Evolutionary conservation across 805 yeast species (phyloP).

Genomic region (Pichia sporocuriosa): DNA sequence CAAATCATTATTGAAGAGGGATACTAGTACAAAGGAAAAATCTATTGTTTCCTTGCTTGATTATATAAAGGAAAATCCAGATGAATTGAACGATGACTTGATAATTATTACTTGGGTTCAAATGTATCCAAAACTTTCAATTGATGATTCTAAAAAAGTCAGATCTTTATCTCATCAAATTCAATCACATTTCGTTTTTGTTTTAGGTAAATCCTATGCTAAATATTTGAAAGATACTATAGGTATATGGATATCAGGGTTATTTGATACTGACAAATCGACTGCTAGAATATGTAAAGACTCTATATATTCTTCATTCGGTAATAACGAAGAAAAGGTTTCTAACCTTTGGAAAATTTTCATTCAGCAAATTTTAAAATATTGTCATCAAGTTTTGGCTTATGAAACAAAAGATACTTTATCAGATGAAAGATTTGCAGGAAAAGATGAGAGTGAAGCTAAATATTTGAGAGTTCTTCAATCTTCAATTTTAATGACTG

Average conservation of each 20-base stretch:
- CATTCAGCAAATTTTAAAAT: constrained; percentile 47
- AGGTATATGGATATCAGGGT: constrained; percentile 68
- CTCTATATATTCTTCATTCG: constrained; percentile 49
- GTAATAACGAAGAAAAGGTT: constrained; percentile 45
- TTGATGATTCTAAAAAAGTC: constrained; percentile 62
- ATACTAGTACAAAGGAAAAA: constrained; percentile 78
- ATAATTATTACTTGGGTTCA: constrained; percentile 68
- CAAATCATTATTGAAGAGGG: constrained; percentile 71
- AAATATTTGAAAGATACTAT: constrained; percentile 65
- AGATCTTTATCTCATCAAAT: constrained; percentile 57
- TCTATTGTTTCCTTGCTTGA: constrained; percentile 52
- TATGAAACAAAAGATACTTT: constrained; percentile 56
- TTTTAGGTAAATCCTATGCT: constrained; percentile 48
- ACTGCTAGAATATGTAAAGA: constrained; percentile 47
- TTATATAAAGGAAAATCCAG: constrained; percentile 24
- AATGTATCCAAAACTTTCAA: constrained; percentile 69
- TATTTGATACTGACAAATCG: constrained; percentile 59
- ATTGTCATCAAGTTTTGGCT: constrained; percentile 43
- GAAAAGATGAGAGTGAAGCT: constrained; percentile 55
- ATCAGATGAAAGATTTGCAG: constrained; percentile 67
- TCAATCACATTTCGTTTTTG: constrained; percentile 47
- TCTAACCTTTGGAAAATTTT: constrained; percentile 57
- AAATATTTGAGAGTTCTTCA: constrained; percentile 56
- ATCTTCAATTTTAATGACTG: constrained; percentile 44
- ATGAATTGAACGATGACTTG: constrained; percentile 41